Percentiles rank a stretch among this genome's conserved stretches.
Evolutionary conservation across 371 early-diverging fungal species (phyloP).

Genomic region (Nematocida minor): DNA sequence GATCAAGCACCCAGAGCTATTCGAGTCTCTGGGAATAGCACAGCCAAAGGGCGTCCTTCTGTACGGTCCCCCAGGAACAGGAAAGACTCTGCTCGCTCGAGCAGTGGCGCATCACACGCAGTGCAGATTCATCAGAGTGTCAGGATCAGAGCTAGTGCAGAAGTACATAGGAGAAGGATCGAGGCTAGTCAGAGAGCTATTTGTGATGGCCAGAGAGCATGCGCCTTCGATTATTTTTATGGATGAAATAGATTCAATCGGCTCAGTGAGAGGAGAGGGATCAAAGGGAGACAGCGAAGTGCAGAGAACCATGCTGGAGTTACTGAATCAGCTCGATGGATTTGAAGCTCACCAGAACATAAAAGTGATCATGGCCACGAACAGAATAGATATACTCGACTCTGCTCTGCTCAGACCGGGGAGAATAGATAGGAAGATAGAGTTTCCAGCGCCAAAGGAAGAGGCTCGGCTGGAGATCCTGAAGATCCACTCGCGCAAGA

Average conservation of each 20-base stretch:
- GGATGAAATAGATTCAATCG: slow-evolving; percentile 98
- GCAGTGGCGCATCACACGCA: slow-evolving; percentile 95
- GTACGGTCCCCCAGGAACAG: slow-evolving; percentile 92
- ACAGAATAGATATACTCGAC: slow-evolving; percentile 94
- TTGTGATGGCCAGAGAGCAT: slow-evolving; percentile 92
- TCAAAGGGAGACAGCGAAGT: slow-evolving; percentile 98
- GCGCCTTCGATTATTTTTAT: slow-evolving; percentile 98
- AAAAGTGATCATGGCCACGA: slow-evolving; percentile 97
- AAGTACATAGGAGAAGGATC: slow-evolving; percentile 99
- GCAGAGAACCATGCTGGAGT: slow-evolving; percentile 98
- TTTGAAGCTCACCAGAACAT: slow-evolving; percentile 96
- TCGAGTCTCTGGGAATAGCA: slow-evolving; percentile 86
- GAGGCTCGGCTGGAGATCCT: slow-evolving; percentile 89
- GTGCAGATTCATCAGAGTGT: slow-evolving; percentile 85
- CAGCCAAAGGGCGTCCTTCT: slow-evolving; percentile 96
- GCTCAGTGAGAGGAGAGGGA: slow-evolving; percentile 93
- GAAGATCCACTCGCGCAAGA: slow-evolving; percentile 95
- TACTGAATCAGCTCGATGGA: slow-evolving; percentile 96
- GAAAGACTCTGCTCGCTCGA: slow-evolving; percentile 86
- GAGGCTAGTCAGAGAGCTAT: slow-evolving; percentile 92
- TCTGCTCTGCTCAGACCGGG: slow-evolving; percentile 90
- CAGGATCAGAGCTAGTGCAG: slow-evolving; percentile 94
- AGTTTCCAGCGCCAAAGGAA: slow-evolving; percentile 95
- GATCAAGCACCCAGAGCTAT: slow-evolving; percentile 88
- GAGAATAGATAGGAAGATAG: slow-evolving; percentile 97